A percentile compares a stretch with the other conserved stretches of the same genome.
Evolutionary conservation across 768 basidiomycete genomes (phyloP).

Genomic region (Termitomyces sp.): DNA sequence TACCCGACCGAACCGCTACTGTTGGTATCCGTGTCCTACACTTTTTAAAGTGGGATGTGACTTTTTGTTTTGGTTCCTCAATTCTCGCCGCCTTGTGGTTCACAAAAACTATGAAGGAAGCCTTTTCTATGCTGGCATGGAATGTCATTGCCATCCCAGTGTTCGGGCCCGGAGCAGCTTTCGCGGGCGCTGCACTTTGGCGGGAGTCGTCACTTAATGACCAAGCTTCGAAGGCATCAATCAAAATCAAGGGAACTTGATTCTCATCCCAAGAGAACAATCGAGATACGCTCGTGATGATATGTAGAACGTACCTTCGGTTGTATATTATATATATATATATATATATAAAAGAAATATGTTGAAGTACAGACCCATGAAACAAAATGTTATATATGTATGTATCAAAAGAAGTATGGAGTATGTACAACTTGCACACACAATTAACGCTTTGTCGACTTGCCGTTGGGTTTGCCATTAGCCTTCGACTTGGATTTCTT

Average conservation of each 20-base stretch:
- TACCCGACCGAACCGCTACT: conserved; percentile 19
- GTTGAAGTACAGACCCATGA: neutral
- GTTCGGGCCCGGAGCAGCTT: conserved; percentile 47
- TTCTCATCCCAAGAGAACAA: neutral
- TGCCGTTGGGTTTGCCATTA: conserved; percentile 22
- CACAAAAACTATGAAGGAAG: conserved; percentile 23
- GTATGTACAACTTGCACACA: neutral
- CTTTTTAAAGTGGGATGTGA: conserved; percentile 48
- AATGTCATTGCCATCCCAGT: conserved; percentile 32
- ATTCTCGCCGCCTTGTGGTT: conserved; percentile 48
- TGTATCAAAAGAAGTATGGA: too few species aligned
- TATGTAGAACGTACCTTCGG: neutral
- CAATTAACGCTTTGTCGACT: conserved; percentile 9
- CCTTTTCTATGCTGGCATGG: conserved; percentile 34
- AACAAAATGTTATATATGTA: neutral
- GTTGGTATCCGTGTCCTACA: conserved; percentile 26
- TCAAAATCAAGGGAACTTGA: conserved; percentile 2
- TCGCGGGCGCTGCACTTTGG: conserved; percentile 43
- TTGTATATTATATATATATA: neutral
- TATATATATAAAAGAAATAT: neutral
- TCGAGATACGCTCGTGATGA: neutral
- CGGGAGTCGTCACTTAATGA: conserved; percentile 29
- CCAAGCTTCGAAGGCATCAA: neutral
- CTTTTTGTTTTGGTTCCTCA: conserved; percentile 31
- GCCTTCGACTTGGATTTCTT: conserved; percentile 39